These are phyloP conservation scores for Phytopythium cucurbitacearum DNA, from an alignment of 352 stramenopile genomes.

Conservation along the genomic window DNA sequence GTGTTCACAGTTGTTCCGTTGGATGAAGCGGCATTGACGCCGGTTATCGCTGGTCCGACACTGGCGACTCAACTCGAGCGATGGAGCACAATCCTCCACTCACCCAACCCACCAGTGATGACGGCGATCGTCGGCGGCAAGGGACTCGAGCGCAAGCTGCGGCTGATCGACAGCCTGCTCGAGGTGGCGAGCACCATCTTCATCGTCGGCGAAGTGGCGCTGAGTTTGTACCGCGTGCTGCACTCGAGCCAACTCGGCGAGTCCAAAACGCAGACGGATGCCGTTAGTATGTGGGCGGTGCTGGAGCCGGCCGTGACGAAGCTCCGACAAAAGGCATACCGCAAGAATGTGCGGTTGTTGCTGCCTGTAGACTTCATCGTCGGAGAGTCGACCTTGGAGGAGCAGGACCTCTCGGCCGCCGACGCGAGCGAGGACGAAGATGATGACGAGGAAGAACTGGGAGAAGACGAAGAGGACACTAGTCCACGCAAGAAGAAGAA, in stretches of 20 bases:
- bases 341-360: conserved; percentile 46
- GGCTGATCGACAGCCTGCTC: conserved; percentile 59
- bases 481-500: conserved; percentile 5
- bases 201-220: conserved; percentile 60
- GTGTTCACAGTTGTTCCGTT: not conserved
- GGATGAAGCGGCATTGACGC: not conserved
- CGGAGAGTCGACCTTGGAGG: conserved; percentile 41
- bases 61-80: conserved; percentile 14
- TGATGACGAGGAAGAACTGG: conserved; percentile 27
- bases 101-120: conserved; percentile 1
- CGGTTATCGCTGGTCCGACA: conserved; percentile 16
- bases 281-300: conserved; percentile 20
- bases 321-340: conserved; percentile 60
- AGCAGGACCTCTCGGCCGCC: conserved; percentile 20
- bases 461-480: conserved; percentile 30
- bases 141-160: conserved; percentile 47
- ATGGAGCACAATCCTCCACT: conserved; percentile 14
- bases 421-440: conserved; percentile 16
- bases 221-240: conserved; percentile 49
- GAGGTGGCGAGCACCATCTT: conserved; percentile 55
- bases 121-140: conserved; percentile 55
- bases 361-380: conserved; percentile 64
- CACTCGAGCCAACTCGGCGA: conserved; percentile 13
- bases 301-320: conserved; percentile 42
- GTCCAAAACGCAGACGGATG: not conserved